Base-by-base conservation (phyloP, 345 rosid genomes). In the Pistacia atlantica region DNA sequence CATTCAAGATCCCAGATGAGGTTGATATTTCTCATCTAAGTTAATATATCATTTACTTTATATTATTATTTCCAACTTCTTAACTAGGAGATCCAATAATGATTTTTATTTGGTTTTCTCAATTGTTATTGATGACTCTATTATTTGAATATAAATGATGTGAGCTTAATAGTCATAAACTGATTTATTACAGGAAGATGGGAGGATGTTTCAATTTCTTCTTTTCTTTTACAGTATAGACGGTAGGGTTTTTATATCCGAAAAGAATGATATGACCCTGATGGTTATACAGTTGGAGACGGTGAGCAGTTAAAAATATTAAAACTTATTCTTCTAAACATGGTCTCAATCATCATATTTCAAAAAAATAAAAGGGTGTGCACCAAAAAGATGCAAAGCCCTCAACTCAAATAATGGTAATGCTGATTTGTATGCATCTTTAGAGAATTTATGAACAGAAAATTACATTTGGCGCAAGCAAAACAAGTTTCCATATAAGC, bases 1-100 rank as follows among this genome's bases (percentile, higher is more conserved):
- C 99, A 65, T 95, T 95, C 86, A 95, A 65, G 83, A 80, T 95
- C 73, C 95, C 97, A 20, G 97, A 93, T 3, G 98, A 87, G 52
- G 81, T 90, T 63, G 97, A 95, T 69, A 82, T 93, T 65, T 83
- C 97, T 80, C 90, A 77, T 5, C 87, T 95, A 69, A 93, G 96
- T 87, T 12, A 18, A 51, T 13, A 38, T n/a, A 12, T 48, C 56
- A n/a, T 51, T 62, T 46, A 8, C 67, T 22, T 31, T 8, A 10
- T 9, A 28, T 42, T 7, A 20, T 3, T 28, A n/a, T 55, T 67
- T 18, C 57, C 57, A 4, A 8, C 28, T 42, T 16, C 3, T 60
- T 7, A 33, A 3, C 49, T 49, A 17, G 28, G 11, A 14, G 33
- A 25, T 63, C 64, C 14, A 17, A 72, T 17, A 20, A 54, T 28